Percentiles rank a stretch among this genome's conserved stretches.
These are phyloP conservation scores for Capronia americana DNA, from an alignment of 2,329 filamentous ascomycete genomes.

Conservation along the genomic window DNA sequence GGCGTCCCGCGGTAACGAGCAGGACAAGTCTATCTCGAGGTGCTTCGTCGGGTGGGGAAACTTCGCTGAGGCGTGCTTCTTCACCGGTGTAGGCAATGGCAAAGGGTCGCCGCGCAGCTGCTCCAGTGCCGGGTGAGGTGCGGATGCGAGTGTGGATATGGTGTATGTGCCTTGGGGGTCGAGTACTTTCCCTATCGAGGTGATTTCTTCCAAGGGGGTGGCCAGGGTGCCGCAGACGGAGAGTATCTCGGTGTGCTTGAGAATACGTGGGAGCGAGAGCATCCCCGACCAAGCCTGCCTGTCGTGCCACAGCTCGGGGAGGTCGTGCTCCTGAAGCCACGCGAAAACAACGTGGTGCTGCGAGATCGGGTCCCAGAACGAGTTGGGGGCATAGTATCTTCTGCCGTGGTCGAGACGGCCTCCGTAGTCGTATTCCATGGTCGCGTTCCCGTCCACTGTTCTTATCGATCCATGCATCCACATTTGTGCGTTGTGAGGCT, in stretches of 20 bases:
- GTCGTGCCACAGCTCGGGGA: conserved; percentile 51
- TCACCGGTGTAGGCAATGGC: neutral
- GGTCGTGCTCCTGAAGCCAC: conserved; percentile 60
- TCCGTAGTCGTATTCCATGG: conserved; percentile 48
- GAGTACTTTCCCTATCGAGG: conserved; percentile 47
- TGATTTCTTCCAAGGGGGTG: conserved; percentile 49
- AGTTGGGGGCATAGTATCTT: conserved; percentile 57
- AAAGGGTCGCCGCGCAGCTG: neutral
- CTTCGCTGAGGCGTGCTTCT: too few species aligned
- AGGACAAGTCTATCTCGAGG: conserved; percentile 1
- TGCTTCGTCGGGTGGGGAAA: neutral
- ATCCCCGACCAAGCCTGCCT: conserved; percentile 58
- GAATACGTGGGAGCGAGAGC: conserved; percentile 55
- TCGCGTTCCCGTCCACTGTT: conserved; percentile 18
- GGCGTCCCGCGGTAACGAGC: neutral
- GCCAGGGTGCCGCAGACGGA: conserved; percentile 47
- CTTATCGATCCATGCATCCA: conserved; percentile 52
- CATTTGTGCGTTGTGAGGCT: conserved; percentile 46
- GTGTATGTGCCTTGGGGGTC: conserved; percentile 45
- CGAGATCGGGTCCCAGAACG: conserved; percentile 54
- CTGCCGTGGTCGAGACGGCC: conserved; percentile 57
- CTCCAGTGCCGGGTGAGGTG: neutral
- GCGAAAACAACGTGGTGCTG: conserved; percentile 53
- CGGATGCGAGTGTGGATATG: conserved; percentile 48
- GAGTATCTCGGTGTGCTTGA: conserved; percentile 48